A percentile compares a stretch with the other conserved stretches of the same genome.
Conservation (phyloP, 805 yeast genomes). For the Candida nemodendra region DNA sequence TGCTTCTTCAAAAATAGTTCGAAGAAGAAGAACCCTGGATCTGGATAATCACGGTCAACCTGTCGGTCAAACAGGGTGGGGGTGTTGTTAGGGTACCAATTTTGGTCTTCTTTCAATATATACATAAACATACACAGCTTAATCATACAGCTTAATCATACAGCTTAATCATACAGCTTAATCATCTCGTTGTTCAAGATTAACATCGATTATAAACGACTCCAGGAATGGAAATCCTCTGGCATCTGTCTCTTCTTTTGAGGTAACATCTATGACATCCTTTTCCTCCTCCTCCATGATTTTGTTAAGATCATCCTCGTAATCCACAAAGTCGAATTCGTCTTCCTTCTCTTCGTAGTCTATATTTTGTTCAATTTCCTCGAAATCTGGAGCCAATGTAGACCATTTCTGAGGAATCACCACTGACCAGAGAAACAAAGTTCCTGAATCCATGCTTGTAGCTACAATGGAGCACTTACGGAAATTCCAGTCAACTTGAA, state of each 20-base stretch:
- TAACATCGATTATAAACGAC: constrained; percentile 54
- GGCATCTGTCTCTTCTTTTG: constrained; percentile 64
- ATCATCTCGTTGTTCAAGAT: constrained; percentile 12
- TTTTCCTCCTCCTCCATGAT: constrained; percentile 65
- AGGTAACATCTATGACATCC: constrained; percentile 59
- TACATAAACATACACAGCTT: constrained; percentile 2
- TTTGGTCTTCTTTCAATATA: no score
- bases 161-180: background rate
- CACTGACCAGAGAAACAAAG: constrained; percentile 78
- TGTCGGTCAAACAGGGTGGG: background rate
- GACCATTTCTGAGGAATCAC: constrained; percentile 91
- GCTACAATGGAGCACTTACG: constrained; percentile 72
- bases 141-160: background rate
- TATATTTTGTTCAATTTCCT: constrained; percentile 88
- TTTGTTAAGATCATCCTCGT: constrained; percentile 59
- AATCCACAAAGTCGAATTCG: constrained; percentile 81
- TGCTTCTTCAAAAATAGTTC: background rate
- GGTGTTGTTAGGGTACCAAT: background rate
- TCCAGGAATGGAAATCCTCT: constrained; percentile 61
- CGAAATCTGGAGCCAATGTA: constrained; percentile 94
- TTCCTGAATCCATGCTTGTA: constrained; percentile 83
- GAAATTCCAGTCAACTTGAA: constrained; percentile 85
- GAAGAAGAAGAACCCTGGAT: background rate
- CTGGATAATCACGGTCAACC: background rate
- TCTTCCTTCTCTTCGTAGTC: constrained; percentile 87